Base-by-base conservation (phyloP, 1,139 yeast species). In the Protomyces inundatus region DNA sequence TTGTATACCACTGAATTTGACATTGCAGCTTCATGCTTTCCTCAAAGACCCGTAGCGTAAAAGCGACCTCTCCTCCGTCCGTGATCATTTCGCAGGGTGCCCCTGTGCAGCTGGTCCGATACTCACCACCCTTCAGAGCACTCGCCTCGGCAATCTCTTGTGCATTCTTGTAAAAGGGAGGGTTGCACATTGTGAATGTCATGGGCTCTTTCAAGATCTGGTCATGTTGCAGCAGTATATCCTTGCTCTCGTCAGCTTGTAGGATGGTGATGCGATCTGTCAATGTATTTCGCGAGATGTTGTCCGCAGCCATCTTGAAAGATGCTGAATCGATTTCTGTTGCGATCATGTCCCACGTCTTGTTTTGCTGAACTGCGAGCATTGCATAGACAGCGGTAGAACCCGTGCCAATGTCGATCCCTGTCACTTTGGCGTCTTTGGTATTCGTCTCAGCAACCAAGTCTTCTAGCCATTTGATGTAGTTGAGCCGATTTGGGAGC, bases 161-260 rank as follows among this genome's bases (percentile, higher is more conserved):
- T 0, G 36, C 9, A 0, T 77, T 73, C 3, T 67, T 61, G 66
- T 78, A 79, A 66, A 79, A 79, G 1, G 82, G 82, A 3, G 82
- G 82, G 65, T 79, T 79, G 66, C 82, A 79, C 69, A 79, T 73
- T 1, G 74, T 52, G 36, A 58, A 58, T 10, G 52, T 34, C 6
- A 57, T 36, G 9, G 35, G 50, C 14, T 36, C 12, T 3, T 23
- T 6, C 10, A 23, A 12, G 4, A 50, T 36, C 6, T 32, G 6
- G 7, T 40, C 45, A 23, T 57, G 55, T 14, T 58, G 62, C 30
- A 58, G 35, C 52, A 58, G 33, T 34, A 51, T n/a, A 3, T 51
- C 42, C 23, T 37, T 54, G 3, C 34, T 51, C 12, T 57, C 46
- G 4, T 30, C 23, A 5, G 61, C 36, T 4, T 53, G 14, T 34